Conservation (phyloP, 169 alveolate species). For the Toxoplasma gondii region DNA sequence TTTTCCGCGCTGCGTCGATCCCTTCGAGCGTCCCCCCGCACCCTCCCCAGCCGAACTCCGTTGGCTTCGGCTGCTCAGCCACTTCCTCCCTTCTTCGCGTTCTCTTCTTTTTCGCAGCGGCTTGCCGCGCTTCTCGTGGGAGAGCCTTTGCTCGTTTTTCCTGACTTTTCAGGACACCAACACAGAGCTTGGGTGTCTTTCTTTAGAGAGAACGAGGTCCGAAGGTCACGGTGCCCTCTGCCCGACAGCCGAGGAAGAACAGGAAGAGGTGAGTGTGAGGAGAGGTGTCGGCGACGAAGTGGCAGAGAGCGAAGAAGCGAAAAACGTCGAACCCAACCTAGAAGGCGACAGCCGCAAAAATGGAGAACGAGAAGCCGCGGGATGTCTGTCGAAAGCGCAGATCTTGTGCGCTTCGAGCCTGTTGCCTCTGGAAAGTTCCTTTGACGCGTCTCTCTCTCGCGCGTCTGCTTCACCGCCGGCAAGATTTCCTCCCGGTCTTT, state of each 20-base stretch:
- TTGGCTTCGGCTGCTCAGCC: constrained; percentile 1
- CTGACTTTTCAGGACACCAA: background rate
- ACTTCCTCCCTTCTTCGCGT: background rate
- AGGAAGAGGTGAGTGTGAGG: background rate
- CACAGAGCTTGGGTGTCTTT: background rate
- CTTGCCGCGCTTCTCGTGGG: background rate
- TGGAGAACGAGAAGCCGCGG: background rate
- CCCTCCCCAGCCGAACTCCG: constrained; percentile 20
- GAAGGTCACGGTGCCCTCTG: background rate
- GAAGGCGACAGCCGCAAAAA: background rate
- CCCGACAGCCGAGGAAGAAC: background rate
- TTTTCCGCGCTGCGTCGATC: background rate
- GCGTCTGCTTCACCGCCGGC: no score
- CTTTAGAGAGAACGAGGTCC: background rate
- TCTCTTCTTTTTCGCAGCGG: background rate
- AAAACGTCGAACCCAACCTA: no score
- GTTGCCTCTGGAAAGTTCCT: no score
- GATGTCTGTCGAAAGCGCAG: background rate
- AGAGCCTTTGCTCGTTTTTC: background rate
- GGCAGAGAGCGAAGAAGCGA: no score
- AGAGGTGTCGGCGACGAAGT: background rate
- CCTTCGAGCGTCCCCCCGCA: background rate
- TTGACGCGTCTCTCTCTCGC: no score
- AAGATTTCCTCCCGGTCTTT: no score
- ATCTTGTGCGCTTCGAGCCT: background rate